Evolutionary conservation across 805 yeast species (phyloP), one percentile per base, ranked within the genome.

Genomic region (Monosporozyma yasuniensis): DNA sequence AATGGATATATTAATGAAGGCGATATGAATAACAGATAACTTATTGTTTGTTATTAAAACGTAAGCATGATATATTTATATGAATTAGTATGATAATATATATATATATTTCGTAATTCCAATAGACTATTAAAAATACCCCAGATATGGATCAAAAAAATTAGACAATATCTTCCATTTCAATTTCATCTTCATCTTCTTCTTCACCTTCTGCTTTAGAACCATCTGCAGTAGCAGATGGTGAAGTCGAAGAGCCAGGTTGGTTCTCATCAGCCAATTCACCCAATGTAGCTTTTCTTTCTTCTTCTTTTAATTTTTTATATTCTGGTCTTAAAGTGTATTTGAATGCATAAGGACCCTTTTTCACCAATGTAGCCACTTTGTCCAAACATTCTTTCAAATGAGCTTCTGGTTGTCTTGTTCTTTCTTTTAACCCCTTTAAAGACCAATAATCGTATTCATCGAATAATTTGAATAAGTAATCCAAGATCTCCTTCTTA

Each of bases 371-470:
- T 30, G 79, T 77, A 1, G 98, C 98, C 61, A 93, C 87, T 45
- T 84, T 80, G 53, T 91, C 99, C 46, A 93, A 72, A 51, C 93
- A 86, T 64, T 90, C 96, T 63, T 90, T 88, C 55, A 93, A 73
- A 65, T 87, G 95, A 19, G 83, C 83, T 65, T 93, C 99, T 1
- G 99, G 99, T 72, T 93, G 99, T 60, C 84, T 83, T 2, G 97
- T 89, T 57, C 96, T 79, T 65, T 93, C 99, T 61, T 88, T 84
- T 54, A 93, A 73, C 38, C 96, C 96, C 68, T 89, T 89, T 75
- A 93, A 76, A 10, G 93, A 82, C 99, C 99, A 93, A 68, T 90
- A 93, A 64, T 91, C 97, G 66, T 85, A 88, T 65, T 90, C 95
- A 67, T 89, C 96, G 68, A 93, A 93, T 60, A 91, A 73, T 58